These are phyloP conservation scores for Agrocybe praecox DNA, from an alignment of 768 basidiomycete genomes.

Conservation along the genomic window DNA sequence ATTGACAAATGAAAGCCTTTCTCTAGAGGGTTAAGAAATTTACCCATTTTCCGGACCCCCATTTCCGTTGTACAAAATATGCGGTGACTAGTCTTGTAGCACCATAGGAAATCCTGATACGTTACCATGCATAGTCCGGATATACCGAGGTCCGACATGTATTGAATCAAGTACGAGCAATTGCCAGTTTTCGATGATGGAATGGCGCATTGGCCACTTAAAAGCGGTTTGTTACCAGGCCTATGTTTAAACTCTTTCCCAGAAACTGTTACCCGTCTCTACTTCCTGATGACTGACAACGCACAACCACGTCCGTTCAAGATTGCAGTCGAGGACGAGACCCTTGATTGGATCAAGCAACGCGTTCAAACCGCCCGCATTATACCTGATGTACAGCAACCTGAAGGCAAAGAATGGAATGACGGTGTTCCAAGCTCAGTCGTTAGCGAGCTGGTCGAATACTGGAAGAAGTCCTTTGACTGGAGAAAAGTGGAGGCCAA, in stretches of 20 bases:
- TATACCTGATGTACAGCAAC: conserved; percentile 49
- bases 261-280: neutral
- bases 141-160: no score
- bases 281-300: conserved; percentile 1
- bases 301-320: conserved; percentile 34
- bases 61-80: no score
- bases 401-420: conserved; percentile 44
- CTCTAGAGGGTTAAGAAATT: no score
- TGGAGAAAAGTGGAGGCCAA: conserved; percentile 49
- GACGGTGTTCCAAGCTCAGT: conserved; percentile 47
- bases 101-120: no score
- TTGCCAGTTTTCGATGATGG: no score
- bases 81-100: no score
- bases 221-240: no score
- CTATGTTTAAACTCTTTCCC: neutral
- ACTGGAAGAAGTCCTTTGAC: conserved; percentile 50
- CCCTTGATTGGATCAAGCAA: conserved; percentile 37
- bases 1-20: no score
- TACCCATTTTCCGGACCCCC: no score
- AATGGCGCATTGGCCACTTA: no score
- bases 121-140: no score
- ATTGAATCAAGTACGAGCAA: no score
- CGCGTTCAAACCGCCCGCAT: conserved; percentile 43
- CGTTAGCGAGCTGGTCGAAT: conserved; percentile 42
- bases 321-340: conserved; percentile 38